These are phyloP conservation scores for Daldinia concentrica DNA, from an alignment of 495 filamentous ascomycete species.

Conservation along the genomic window DNA sequence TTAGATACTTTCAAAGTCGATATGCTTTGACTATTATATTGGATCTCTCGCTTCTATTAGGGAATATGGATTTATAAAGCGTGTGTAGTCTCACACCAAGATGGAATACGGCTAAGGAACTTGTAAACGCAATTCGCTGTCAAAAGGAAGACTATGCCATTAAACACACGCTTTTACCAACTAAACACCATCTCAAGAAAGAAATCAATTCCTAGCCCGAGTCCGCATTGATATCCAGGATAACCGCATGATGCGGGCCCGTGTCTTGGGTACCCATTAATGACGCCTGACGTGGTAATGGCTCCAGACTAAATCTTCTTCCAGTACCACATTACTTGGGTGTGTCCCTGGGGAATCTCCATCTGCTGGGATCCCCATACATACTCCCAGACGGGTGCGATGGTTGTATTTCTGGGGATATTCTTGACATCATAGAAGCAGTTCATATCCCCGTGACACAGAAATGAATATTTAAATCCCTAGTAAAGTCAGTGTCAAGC, in stretches of 20 bases:
- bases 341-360: slow-evolving; percentile 43
- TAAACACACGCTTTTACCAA: neutral
- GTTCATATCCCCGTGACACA: slow-evolving; percentile 48
- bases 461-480: slow-evolving; percentile 46
- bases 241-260: neutral
- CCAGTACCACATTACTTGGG: slow-evolving; percentile 47
- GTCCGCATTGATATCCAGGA: neutral
- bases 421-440: slow-evolving; percentile 48
- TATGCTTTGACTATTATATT: too few species aligned
- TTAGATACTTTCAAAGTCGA: too few species aligned
- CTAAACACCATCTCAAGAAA: neutral
- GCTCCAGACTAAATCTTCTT: slow-evolving; percentile 10
- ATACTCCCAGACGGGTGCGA: slow-evolving; percentile 46
- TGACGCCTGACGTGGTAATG: neutral
- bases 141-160: neutral
- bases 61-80: neutral
- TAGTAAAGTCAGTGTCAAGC: slow-evolving; percentile 5
- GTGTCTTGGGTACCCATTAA: neutral
- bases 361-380: slow-evolving; percentile 48
- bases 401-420: slow-evolving; percentile 12
- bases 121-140: neutral
- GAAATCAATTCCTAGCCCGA: neutral
- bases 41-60: too few species aligned
- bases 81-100: neutral
- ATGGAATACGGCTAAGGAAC: neutral